Base-by-base conservation (phyloP, 2,329 filamentous ascomycete species). In the Aspergillus sp. region DNA sequence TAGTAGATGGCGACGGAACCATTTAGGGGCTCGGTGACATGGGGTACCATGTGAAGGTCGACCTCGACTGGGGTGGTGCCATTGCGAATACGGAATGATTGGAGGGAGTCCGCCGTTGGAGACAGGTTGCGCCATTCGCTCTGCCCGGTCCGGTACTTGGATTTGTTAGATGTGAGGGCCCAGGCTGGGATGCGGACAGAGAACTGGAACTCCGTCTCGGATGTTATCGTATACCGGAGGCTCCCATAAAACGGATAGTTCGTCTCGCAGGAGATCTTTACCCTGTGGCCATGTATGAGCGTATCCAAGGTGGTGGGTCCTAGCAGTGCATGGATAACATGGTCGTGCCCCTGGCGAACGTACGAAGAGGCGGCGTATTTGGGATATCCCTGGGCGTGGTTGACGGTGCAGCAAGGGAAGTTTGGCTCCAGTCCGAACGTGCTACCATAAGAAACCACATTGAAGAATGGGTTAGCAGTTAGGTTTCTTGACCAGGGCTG, bases 371-470 rank as follows among this genome's bases (percentile, higher is more conserved):
- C 76, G 1, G 82, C 66, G 56, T 82, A 84, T 61, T 85, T 85
- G 0, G 84, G 82, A 59, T 80, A 83, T 8, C 80, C 84, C 63
- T 85, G 82, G 1, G 78, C 79, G 61, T 85, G 81, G 57, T 86
- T 86, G 58, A 86, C 83, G 1, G 82, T 84, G 62, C 83, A 86
- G 68, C 83, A 86, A 1, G 74, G 74, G 56, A 73, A 84, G 35
- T 82, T 76, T 2, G 80, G 80, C 56, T 83, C 81, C 14, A 84
- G 70, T 1, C 81, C 82, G 64, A 80, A 85, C 0, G 79, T 80
- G 40, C 80, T 75, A 2, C 77, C 77, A 27, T 68, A 66, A 5
- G 66, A 69, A 49, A 79, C 77, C 23, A 80, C 77, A 54, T 83
- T 82, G 55, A 72, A 83, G 66, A 82, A 84, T 0, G 77, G 80